Conservation (phyloP, 2,329 filamentous ascomycete genomes). For the Allantophomopsis lycopodina region DNA sequence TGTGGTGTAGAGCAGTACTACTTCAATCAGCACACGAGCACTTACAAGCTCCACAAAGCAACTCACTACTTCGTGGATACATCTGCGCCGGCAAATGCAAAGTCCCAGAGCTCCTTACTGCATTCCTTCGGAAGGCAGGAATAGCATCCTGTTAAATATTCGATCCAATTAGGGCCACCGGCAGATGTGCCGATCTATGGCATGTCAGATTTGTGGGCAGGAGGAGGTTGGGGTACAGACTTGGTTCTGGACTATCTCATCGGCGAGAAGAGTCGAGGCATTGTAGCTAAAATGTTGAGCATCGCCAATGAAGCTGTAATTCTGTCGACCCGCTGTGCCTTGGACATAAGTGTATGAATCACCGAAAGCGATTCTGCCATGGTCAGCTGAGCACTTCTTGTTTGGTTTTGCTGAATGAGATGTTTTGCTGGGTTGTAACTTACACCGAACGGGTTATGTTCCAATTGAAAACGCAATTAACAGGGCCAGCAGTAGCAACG, state of each 20-base stretch:
- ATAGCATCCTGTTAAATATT: too few species aligned
- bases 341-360: constrained; percentile 39
- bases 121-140: constrained; percentile 17
- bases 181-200: too few species aligned
- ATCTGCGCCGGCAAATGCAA: constrained; percentile 39
- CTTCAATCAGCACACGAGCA: too few species aligned
- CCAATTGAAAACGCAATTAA: too few species aligned
- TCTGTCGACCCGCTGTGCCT: constrained; percentile 32
- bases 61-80: constrained; percentile 26
- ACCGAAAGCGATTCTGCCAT: constrained; percentile 28
- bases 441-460: too few species aligned
- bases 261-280: constrained; percentile 25
- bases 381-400: too few species aligned
- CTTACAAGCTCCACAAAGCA: too few species aligned
- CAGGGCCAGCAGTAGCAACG: too few species aligned
- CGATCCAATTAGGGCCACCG: too few species aligned
- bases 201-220: too few species aligned
- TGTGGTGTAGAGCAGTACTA: constrained; percentile 33
- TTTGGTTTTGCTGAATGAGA: too few species aligned
- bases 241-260: constrained; percentile 37
- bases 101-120: constrained; percentile 36
- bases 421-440: too few species aligned
- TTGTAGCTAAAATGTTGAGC: constrained; percentile 30
- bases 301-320: constrained; percentile 41
- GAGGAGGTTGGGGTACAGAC: not conserved